phyloP scores from a whole-genome alignment of 78 protist genomes.

The Capsaspora owczarzaki region DNA sequence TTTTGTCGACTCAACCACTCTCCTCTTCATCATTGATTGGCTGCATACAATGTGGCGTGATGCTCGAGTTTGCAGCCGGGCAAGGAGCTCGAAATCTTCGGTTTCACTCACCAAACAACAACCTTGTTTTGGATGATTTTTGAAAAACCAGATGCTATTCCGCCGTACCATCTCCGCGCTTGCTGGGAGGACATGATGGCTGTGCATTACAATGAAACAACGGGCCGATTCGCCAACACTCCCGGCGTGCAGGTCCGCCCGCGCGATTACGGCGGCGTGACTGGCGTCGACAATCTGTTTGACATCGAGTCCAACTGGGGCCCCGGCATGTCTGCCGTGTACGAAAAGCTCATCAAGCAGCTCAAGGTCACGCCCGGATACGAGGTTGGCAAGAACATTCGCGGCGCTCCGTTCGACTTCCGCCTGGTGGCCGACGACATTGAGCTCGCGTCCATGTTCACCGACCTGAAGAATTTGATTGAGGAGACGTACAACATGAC shows the following conservation, averaged over 20 bases:
- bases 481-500: not conserved
- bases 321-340: not conserved
- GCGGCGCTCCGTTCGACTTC: constrained; percentile 4
- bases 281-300: not conserved
- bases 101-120: too few relatives aligned
- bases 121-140: too few relatives aligned
- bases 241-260: not conserved
- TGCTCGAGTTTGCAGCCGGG: too few relatives aligned
- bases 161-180: not conserved
- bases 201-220: not conserved
- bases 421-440: not conserved
- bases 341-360: not conserved
- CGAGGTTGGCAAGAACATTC: not conserved
- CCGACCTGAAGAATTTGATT: not conserved
- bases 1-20: too few relatives aligned
- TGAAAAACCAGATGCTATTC: too few relatives aligned
- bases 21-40: too few relatives aligned
- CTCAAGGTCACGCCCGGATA: not conserved
- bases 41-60: too few relatives aligned
- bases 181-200: not conserved
- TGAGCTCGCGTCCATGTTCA: not conserved
- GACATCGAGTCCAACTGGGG: not conserved
- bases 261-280: not conserved
- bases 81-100: too few relatives aligned
- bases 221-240: not conserved